Evolutionary conservation across 148 eudicot species (phyloP), one percentile per base, ranked within the genome.

Genomic region (Cornus florida): DNA sequence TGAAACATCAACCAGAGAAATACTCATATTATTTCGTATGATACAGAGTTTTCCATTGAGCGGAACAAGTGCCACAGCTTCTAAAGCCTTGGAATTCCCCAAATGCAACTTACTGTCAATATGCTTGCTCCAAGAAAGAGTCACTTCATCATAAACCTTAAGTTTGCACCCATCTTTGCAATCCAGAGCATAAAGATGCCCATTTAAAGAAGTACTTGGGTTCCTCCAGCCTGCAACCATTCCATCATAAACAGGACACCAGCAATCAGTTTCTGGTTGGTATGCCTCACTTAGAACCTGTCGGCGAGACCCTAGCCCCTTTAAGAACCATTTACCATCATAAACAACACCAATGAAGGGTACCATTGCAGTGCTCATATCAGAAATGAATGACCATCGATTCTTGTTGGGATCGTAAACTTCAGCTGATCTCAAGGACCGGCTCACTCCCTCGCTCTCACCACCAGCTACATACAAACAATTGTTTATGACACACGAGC

Each of bases 381-480:
- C 95, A 12, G 91, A 80, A 53, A 91, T 87, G 64, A 91, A 78
- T 28, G 87, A 82, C 95, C 95, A 91, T 50, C 91, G 66, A 53
- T 90, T 90, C 80, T 87, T 90, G 76, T 86, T 87, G 9, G 95
- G 95, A 82, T 91, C 95, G 64, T 87, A 91, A 22, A 90, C 91
- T 77, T 91, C 95, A 5, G 91, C 95, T 19, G 95, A 91, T 73
- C 88, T 84, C 38, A 91, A 72, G 14, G 95, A 85, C 35, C 91
- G 86, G 70, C 80, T 86, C 39, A 80, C 81, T 39, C 91, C 92
- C 73, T 91, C 95, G 17, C 87, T 86, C 69, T 91, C 95, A 10
- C 95, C 95, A 39, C 95, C 95, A 14, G 93, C 95, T 60, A 92
- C 94, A 79, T 91, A 92, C 68, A 92, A 83, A 72, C 94, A 88